Percentiles rank a stretch among this genome's conserved stretches.
Evolutionary conservation across 495 filamentous ascomycete species (phyloP).

Genomic region (Penicillium bialowiezense): DNA sequence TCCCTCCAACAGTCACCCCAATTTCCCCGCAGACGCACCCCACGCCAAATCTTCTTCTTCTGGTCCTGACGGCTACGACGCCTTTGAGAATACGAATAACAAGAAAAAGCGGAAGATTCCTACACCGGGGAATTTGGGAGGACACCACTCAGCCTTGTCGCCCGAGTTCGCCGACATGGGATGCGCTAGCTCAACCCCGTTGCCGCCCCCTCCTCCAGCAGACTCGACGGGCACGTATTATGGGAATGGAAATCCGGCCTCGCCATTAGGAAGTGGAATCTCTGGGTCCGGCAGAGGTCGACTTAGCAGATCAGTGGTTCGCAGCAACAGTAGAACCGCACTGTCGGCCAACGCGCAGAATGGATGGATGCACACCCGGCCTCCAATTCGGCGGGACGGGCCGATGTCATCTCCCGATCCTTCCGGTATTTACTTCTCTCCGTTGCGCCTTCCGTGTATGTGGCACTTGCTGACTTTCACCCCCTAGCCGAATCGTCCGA

Average conservation of each 20-base stretch:
- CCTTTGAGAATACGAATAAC: conserved; percentile 97
- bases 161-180: conserved; percentile 63
- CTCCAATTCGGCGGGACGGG: conserved; percentile 36
- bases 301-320: conserved; percentile 57
- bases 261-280: conserved; percentile 56
- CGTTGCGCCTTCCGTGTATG: neutral
- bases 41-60: conserved; percentile 34
- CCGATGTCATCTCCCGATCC: conserved; percentile 38
- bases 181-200: conserved; percentile 45
- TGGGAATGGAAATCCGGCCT: conserved; percentile 50
- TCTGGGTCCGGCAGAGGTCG: conserved; percentile 79
- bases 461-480: conserved; percentile 9
- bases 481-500: conserved; percentile 45
- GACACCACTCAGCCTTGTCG: conserved; percentile 61
- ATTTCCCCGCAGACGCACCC: conserved; percentile 15
- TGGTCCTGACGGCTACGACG: conserved; percentile 85
- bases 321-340: conserved; percentile 62
- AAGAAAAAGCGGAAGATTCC: conserved; percentile 99
- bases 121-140: conserved; percentile 66
- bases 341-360: conserved; percentile 46
- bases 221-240: conserved; percentile 56
- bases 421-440: conserved; percentile 27
- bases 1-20: conserved; percentile 10
- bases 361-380: conserved; percentile 33
- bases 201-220: conserved; percentile 41